These are phyloP conservation scores for Flaveria linearis DNA, from an alignment of 129 eudicot genomes.

Conservation along the genomic window DNA sequence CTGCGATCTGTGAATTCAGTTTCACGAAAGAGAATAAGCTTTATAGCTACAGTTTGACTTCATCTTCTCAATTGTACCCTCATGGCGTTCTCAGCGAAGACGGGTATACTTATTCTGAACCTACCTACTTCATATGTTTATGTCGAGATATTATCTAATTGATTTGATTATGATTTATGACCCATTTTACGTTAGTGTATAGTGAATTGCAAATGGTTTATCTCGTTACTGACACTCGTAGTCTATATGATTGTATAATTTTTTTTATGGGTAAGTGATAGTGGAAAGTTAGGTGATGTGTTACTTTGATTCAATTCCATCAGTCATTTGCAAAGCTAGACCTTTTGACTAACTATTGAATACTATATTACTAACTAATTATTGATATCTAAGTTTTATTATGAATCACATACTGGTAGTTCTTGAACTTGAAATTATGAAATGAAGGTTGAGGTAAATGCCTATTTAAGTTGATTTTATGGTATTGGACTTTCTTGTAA, in stretches of 20 bases:
- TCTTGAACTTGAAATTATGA: constrained; percentile 16
- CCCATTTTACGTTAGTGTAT: not conserved
- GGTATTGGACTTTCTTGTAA: not conserved
- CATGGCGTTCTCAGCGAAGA: constrained; percentile 93
- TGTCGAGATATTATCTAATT: not conserved
- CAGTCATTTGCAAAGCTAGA: too few relatives aligned
- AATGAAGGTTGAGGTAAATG: constrained; percentile 14
- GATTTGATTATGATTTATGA: constrained; percentile 7
- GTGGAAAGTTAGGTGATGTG: constrained; percentile 9
- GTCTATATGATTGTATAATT: constrained; percentile 5
- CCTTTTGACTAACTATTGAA: not conserved
- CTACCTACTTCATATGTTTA: constrained; percentile 8
- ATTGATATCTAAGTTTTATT: not conserved
- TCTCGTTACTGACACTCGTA: not conserved
- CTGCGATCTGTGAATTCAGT: constrained; percentile 60
- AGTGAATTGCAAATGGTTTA: not conserved
- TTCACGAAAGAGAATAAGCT: constrained; percentile 49
- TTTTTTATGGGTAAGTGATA: not conserved
- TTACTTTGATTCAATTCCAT: not conserved
- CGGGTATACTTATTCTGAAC: constrained; percentile 52
- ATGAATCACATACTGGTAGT: constrained; percentile 19
- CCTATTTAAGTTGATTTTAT: constrained; percentile 11
- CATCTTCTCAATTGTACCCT: constrained; percentile 53
- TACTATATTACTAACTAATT: not conserved
- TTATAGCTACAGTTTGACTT: constrained; percentile 66